Conservation (phyloP, 257 asterid genomes). For the Fraxinus cuspidata region DNA sequence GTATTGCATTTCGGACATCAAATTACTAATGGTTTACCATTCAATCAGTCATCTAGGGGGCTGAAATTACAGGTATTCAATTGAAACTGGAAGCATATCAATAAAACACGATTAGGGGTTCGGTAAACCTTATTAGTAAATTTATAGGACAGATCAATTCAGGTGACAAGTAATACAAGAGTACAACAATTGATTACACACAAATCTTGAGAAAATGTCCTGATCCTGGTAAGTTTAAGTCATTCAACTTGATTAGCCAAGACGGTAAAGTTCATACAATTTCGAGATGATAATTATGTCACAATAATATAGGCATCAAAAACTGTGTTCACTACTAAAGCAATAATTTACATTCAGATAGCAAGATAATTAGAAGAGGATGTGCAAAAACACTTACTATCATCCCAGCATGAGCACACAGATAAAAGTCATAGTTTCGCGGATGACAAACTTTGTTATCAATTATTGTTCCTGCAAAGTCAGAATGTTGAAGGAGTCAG, state of each 20-base stretch:
- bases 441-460: constrained; percentile 89
- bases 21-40: background rate
- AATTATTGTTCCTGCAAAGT: constrained; percentile 73
- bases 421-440: constrained; percentile 65
- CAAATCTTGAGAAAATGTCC: background rate
- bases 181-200: background rate
- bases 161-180: too few species aligned
- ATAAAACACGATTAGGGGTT: too few species aligned
- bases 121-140: too few species aligned
- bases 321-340: background rate
- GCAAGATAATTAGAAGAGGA: background rate
- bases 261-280: background rate
- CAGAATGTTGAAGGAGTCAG: background rate
- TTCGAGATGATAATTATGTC: background rate
- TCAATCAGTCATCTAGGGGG: background rate
- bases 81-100: too few species aligned
- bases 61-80: too few species aligned
- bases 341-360: background rate
- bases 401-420: constrained; percentile 94
- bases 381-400: constrained; percentile 34
- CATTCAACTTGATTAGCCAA: background rate
- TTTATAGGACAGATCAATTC: too few species aligned
- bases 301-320: background rate
- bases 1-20: background rate
- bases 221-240: background rate